Base-by-base conservation (phyloP, 2,329 filamentous ascomycete genomes). In the Penicillium sp. region DNA sequence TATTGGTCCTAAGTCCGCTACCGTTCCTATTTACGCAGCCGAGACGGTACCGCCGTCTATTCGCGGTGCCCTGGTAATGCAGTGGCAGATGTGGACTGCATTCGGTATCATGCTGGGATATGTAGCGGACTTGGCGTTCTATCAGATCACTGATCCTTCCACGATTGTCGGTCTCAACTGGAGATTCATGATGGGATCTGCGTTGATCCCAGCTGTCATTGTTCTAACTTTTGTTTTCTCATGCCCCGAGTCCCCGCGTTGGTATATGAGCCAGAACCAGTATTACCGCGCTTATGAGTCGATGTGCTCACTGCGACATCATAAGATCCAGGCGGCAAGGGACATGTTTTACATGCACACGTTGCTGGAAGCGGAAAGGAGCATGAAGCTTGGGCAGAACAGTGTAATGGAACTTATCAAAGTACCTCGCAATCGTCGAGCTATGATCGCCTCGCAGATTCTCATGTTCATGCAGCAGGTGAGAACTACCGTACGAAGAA, bases 51-150 rank as follows among this genome's bases (percentile, higher is more conserved):
- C 89, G 0, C 86, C 88, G 1, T 72, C 76, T 5, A 87, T 91
- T 53, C 84, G 89, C 69, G 89, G 89, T 61, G 89, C 88, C 8
- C 79, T 95, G 19, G 89, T 93, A 61, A 93, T 93, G 90, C 87
- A 86, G 60, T 93, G 90, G 90, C 88, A 93, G 74, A 80, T 80
- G 75, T 82, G 76, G 75, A 78, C 75, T 5, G 79, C 77, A 0
- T 80, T 80, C 56, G 79, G 79, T 13, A 80, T 81, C 57, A 77
- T 81, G 80, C 73, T 76, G 16, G 85, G 86, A 16, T 88, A 82
- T 68, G 81, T 80, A 7, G 84, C 80, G 47, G 85, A 87, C 64
- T 75, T 88, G 27, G 84, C 82, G 8, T 86, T 89, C 67, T 87
- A 83, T 68, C 73, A 82, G 52, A 84, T 77, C 54, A 73, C 76